A percentile compares a stretch with the other conserved stretches of the same genome.
phyloP scores from a whole-genome alignment of 2,329 filamentous ascomycete species.

The Colletotrichum sidae region DNA sequence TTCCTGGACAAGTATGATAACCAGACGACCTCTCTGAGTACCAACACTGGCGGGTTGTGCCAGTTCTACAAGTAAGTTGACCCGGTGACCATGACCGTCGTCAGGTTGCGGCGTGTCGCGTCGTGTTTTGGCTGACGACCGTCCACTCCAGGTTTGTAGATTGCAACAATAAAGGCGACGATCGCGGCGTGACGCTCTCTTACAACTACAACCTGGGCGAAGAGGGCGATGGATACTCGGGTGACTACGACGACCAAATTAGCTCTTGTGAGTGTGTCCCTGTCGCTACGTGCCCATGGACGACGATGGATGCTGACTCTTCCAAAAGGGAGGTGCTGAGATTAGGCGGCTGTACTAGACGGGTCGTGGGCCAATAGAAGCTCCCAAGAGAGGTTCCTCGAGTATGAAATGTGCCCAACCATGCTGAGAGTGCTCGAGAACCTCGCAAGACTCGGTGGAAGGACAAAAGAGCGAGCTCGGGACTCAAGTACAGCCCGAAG shows the following conservation, averaged over 20 bases:
- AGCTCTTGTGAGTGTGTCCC: constrained; percentile 24
- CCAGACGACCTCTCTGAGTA: constrained; percentile 27
- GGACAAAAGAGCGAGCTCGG: neutral
- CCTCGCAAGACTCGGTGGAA: no score
- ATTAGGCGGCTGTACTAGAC: no score
- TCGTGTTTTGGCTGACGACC: neutral
- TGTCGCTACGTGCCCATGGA: neutral
- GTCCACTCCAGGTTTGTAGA: neutral
- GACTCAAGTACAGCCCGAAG: neutral
- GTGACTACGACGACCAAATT: constrained; percentile 35
- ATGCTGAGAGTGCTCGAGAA: no score
- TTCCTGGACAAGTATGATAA: constrained; percentile 31
- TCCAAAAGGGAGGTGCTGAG: constrained; percentile 27
- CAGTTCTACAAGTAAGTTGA: constrained; percentile 30
- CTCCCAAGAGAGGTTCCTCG: no score
- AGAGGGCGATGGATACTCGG: constrained; percentile 10
- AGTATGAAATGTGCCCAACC: no score
- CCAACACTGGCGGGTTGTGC: constrained; percentile 30
- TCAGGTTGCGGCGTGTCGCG: neutral
- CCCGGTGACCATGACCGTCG: neutral
- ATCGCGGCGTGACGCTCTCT: constrained; percentile 19
- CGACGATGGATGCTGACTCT: neutral
- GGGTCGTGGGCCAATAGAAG: no score
- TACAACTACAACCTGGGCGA: constrained; percentile 31
- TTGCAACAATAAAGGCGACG: constrained; percentile 31